phyloP scores from a whole-genome alignment of 1,139 yeast species.

The Diutina mesorugosa region DNA sequence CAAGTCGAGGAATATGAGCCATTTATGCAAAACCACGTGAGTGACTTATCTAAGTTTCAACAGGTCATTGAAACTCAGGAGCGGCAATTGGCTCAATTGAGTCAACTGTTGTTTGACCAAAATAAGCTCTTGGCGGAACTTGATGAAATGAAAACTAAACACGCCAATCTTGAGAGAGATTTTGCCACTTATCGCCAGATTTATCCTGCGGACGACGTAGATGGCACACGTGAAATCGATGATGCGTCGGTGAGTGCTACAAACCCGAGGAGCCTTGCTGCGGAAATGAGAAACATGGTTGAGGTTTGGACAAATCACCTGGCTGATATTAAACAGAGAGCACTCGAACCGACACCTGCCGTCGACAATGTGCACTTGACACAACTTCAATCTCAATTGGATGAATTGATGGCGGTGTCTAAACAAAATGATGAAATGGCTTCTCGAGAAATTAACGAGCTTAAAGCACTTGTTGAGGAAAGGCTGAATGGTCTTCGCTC shows the following conservation, averaged over 20 bases:
- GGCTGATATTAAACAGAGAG: background rate
- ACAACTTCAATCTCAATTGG: constrained; percentile 35
- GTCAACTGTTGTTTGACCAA: constrained; percentile 9
- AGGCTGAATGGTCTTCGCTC: constrained; percentile 5
- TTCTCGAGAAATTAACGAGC: constrained; percentile 17
- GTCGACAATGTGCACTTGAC: constrained; percentile 16
- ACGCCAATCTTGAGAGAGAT: constrained; percentile 30
- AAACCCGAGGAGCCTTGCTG: constrained; percentile 11
- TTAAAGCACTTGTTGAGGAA: constrained; percentile 17
- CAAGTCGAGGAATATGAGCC: constrained; percentile 38
- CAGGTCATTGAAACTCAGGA: constrained; percentile 43
- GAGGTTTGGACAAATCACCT: constrained; percentile 17
- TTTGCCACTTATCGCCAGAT: constrained; percentile 8
- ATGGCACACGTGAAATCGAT: background rate
- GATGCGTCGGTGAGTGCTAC: background rate
- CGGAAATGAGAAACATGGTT: constrained; percentile 28
- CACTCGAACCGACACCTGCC: constrained; percentile 2
- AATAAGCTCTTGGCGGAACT: background rate
- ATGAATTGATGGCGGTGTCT: constrained; percentile 27
- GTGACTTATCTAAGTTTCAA: constrained; percentile 42
- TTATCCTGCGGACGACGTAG: background rate
- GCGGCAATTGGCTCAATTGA: constrained; percentile 26
- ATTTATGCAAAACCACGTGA: constrained; percentile 41
- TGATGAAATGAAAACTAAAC: background rate
- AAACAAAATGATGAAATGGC: constrained; percentile 25